These are phyloP conservation scores for Phycomyces nitens DNA, from an alignment of 192 early-diverging fungal genomes.

Conservation along the genomic window DNA sequence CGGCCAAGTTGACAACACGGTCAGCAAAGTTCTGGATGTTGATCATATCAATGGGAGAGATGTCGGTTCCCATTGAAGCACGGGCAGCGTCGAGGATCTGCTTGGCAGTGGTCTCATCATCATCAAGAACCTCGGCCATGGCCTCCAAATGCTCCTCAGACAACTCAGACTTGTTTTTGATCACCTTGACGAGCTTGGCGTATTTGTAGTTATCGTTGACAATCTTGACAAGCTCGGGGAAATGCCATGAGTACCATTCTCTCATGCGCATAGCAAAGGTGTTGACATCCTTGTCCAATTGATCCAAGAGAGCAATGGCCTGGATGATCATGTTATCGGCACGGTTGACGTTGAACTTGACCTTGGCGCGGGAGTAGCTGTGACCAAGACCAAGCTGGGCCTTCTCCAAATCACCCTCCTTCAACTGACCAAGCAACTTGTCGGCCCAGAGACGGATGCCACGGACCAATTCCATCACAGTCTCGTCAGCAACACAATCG, in stretches of 20 bases:
- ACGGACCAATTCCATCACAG: constrained; percentile 87
- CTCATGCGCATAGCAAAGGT: constrained; percentile 95
- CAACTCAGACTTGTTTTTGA: constrained; percentile 90
- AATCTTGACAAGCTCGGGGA: constrained; percentile 97
- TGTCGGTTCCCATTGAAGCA: constrained; percentile 97
- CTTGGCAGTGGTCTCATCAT: constrained; percentile 77
- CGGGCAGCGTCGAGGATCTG: constrained; percentile 92
- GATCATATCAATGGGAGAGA: constrained; percentile 90
- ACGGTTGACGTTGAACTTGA: constrained; percentile 99
- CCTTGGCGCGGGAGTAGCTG: constrained; percentile 96
- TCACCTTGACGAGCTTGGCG: constrained; percentile 84
- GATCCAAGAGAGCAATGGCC: constrained; percentile 91
- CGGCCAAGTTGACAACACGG: constrained; percentile 84
- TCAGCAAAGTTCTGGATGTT: constrained; percentile 94
- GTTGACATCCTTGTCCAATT: constrained; percentile 98
- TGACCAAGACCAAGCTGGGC: constrained; percentile 98
- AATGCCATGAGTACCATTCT: constrained; percentile 99
- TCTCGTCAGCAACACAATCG: constrained; percentile 78
- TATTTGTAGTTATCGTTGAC: constrained; percentile 90
- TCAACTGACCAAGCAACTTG: constrained; percentile 83
- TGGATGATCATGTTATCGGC: constrained; percentile 97
- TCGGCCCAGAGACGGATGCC: constrained; percentile 91
- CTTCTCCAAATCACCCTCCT: constrained; percentile 87
- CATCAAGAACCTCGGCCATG: constrained; percentile 73
- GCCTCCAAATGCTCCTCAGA: constrained; percentile 71